Evolutionary conservation across 2,329 filamentous ascomycete genomes (phyloP).

Genomic region (Elsinoe batatas): DNA sequence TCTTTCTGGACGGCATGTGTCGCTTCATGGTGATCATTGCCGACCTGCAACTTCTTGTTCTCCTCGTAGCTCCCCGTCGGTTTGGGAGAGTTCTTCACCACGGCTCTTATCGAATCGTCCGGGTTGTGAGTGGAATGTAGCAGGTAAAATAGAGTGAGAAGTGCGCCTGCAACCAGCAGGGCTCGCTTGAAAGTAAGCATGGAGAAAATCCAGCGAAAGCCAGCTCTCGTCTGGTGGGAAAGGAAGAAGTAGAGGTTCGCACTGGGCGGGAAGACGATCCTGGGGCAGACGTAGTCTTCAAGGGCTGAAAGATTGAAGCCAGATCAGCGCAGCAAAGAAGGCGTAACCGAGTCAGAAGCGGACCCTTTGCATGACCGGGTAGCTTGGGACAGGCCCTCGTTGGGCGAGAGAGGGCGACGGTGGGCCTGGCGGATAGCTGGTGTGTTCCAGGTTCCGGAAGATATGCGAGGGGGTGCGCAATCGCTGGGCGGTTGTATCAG

Average conservation of each 20-base stretch:
- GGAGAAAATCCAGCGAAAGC: constrained; percentile 14
- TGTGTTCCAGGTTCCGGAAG: not conserved
- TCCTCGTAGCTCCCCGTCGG: constrained; percentile 28
- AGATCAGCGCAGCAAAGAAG: not conserved
- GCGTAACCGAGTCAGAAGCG: constrained; percentile 5
- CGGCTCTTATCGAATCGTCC: constrained; percentile 22
- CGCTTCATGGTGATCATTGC: not conserved
- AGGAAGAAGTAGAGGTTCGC: not conserved
- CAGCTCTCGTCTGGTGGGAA: constrained; percentile 9
- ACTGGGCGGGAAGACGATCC: not conserved
- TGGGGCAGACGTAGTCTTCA: not conserved
- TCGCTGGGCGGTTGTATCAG: not conserved
- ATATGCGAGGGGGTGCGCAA: not conserved
- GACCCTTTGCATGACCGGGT: not conserved
- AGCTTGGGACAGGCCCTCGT: not conserved
- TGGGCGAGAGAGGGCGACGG: not conserved
- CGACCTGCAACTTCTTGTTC: constrained; percentile 25
- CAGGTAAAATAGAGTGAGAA: constrained; percentile 61
- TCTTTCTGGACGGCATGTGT: constrained; percentile 21
- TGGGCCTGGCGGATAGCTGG: not conserved
- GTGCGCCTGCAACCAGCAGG: constrained; percentile 57
- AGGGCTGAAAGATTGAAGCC: not conserved
- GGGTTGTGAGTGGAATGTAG: constrained; percentile 50
- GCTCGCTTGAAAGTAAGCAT: constrained; percentile 77
- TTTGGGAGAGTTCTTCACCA: constrained; percentile 27